Evolutionary conservation across 306 rosid genomes (phyloP).

Genomic region (Vigna reflexopilosa): DNA sequence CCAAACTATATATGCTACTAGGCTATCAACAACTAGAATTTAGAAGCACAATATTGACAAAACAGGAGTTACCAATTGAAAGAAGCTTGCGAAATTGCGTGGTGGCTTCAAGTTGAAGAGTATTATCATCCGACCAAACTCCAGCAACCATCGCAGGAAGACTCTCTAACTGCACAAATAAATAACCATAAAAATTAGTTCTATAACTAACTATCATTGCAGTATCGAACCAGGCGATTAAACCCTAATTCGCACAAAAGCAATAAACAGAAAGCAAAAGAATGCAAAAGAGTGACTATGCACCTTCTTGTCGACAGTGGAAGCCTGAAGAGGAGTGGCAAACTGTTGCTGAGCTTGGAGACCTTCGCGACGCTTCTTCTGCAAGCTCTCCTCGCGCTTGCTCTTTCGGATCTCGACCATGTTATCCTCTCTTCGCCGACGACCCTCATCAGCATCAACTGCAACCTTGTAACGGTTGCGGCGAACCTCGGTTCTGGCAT

Average conservation of each 20-base stretch:
- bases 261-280: too few species aligned
- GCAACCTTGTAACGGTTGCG: conserved; percentile 86
- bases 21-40: neutral
- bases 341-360: conserved; percentile 51
- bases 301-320: conserved; percentile 67
- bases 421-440: conserved; percentile 81
- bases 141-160: conserved; percentile 80
- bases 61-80: conserved; percentile 59
- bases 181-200: neutral
- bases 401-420: conserved; percentile 89
- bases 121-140: conserved; percentile 61
- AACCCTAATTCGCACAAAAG: conserved; percentile 34
- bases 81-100: conserved; percentile 79
- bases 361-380: conserved; percentile 89
- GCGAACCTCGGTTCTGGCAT: conserved; percentile 76
- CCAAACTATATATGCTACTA: neutral
- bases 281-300: neutral
- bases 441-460: conserved; percentile 85
- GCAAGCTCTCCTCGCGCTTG: conserved; percentile 84
- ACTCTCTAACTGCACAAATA: conserved; percentile 68
- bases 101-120: conserved; percentile 77
- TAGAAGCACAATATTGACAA: neutral
- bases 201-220: neutral
- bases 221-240: conserved; percentile 12
- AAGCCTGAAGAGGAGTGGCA: conserved; percentile 48